phyloP scores from a whole-genome alignment of 345 rosid species.

The Physaria fendleri region DNA sequence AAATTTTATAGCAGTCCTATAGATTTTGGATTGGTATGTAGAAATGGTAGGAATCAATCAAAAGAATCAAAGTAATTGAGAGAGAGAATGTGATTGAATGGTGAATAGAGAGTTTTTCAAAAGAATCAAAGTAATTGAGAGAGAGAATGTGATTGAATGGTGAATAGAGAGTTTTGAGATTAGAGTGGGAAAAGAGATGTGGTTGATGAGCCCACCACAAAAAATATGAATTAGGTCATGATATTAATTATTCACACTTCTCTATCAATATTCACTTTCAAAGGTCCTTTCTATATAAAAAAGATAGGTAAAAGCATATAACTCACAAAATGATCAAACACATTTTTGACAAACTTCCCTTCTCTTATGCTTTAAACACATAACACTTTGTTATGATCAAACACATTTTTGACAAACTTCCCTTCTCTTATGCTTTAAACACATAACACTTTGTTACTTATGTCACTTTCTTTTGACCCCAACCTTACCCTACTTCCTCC shows the following conservation, averaged over 20 bases:
- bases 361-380: conserved; percentile 18
- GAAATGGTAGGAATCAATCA: conserved; percentile 11
- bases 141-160: conserved; percentile 28
- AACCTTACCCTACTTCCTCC: conserved; percentile 16
- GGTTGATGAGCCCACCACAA: conserved; percentile 31
- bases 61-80: conserved; percentile 14
- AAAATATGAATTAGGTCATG: conserved; percentile 15
- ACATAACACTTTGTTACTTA: conserved; percentile 15
- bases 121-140: too few species aligned
- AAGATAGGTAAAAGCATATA: conserved; percentile 36
- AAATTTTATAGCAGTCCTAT: neutral
- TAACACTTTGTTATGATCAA: too few species aligned
- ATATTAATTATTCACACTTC: conserved; percentile 12
- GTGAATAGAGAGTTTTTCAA: conserved; percentile 18
- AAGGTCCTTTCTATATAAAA: conserved; percentile 36
- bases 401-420: conserved; percentile 18
- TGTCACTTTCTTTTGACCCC: conserved; percentile 34
- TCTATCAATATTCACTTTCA: conserved; percentile 28
- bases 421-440: conserved; percentile 19
- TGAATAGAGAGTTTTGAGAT: conserved; percentile 20
- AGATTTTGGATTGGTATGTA: conserved; percentile 11
- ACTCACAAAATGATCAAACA: conserved; percentile 23
- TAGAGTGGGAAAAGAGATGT: conserved; percentile 23
- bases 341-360: conserved; percentile 21
- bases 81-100: conserved; percentile 26